phyloP scores from a whole-genome alignment of 352 stramenopile genomes.

The Globisporangium abappressorium region DNA sequence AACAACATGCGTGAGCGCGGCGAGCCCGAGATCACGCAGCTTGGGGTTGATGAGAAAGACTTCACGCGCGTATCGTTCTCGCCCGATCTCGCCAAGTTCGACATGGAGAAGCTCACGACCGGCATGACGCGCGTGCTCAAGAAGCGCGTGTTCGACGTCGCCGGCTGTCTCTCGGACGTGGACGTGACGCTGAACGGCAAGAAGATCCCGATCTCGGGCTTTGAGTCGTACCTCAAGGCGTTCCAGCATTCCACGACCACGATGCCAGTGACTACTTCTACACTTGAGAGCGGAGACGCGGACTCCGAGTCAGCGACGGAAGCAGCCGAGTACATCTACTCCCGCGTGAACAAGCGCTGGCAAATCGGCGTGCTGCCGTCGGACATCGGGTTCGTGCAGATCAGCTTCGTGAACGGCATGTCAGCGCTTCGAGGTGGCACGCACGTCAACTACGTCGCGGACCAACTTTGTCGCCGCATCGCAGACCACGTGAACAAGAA shows the following conservation, averaged over 20 bases:
- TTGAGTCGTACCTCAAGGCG: slow-evolving; percentile 95
- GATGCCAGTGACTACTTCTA: neutral
- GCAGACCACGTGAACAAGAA: slow-evolving; percentile 96
- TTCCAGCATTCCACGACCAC: slow-evolving; percentile 74
- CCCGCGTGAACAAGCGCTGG: slow-evolving; percentile 94
- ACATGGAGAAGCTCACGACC: slow-evolving; percentile 92
- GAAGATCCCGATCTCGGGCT: slow-evolving; percentile 87
- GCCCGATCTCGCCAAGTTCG: slow-evolving; percentile 95
- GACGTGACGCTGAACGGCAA: slow-evolving; percentile 93
- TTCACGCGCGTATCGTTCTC: slow-evolving; percentile 98
- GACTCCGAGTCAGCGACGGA: slow-evolving; percentile 57
- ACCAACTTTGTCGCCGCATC: slow-evolving; percentile 85
- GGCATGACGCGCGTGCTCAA: slow-evolving; percentile 93
- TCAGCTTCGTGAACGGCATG: slow-evolving; percentile 99
- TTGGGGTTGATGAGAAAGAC: slow-evolving; percentile 85
- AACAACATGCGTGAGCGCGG: slow-evolving; percentile 96
- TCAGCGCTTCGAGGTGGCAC: slow-evolving; percentile 95
- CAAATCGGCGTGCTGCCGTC: slow-evolving; percentile 92
- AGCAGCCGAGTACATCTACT: slow-evolving; percentile 87
- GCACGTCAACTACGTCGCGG: slow-evolving; percentile 92
- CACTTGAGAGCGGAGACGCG: neutral
- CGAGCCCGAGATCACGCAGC: slow-evolving; percentile 80
- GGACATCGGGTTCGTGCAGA: slow-evolving; percentile 93
- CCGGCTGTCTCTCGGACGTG: slow-evolving; percentile 92
- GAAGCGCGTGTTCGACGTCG: slow-evolving; percentile 98